Evolutionary conservation across 345 rosid genomes (phyloP).

Genomic region (Angophora floribunda): DNA sequence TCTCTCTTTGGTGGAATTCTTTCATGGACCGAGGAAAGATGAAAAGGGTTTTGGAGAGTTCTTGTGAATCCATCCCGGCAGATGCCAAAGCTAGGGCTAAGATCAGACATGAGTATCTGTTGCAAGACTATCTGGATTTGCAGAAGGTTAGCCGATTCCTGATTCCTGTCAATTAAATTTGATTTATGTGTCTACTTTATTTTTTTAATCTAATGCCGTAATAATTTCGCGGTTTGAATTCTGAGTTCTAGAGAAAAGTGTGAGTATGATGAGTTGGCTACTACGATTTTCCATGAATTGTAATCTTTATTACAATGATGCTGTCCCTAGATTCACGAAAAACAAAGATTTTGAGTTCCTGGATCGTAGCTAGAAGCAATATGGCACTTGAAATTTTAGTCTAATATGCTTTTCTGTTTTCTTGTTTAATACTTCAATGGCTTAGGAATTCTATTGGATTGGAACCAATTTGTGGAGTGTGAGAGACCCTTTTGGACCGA

Average conservation of each 20-base stretch:
- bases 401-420: not conserved
- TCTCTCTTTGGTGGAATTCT: not conserved
- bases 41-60: not conserved
- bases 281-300: not conserved
- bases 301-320: not conserved
- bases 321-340: not conserved
- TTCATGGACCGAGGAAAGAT: not conserved
- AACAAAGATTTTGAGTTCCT: not conserved
- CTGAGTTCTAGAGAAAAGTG: not conserved
- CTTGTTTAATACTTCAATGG: not conserved
- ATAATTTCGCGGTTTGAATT: not conserved
- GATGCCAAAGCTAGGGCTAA: not conserved
- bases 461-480: not conserved
- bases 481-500: not conserved
- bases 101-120: not conserved
- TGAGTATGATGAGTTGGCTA: not conserved
- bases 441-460: not conserved
- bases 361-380: not conserved
- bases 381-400: not conserved
- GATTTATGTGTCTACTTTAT: not conserved
- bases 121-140: not conserved
- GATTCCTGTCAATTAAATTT: not conserved
- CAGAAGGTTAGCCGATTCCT: not conserved
- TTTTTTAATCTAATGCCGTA: not conserved
- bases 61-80: not conserved